Evolutionary conservation across 2,329 filamentous ascomycete genomes (phyloP), one percentile per base, ranked within the genome.

Genomic region (Talaromyces sp.): DNA sequence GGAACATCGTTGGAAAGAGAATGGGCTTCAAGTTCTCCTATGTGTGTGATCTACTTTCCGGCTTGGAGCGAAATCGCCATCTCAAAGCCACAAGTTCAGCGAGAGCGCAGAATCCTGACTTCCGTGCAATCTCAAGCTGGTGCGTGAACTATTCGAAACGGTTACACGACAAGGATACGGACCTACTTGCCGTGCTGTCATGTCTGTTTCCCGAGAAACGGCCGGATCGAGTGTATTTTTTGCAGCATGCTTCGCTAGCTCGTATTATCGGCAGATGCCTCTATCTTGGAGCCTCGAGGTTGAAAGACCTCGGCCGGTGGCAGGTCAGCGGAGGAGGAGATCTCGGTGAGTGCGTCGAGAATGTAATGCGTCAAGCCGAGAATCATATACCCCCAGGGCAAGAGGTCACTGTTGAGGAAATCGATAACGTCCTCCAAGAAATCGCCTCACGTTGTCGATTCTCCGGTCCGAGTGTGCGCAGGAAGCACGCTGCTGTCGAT

Each of bases 121-220:
- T 64, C 70, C 78, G 73, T n/a, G 73, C 72, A 5, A 78, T 90
- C 36, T 67, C 75, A 9, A 70, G 77, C 28, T 97, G 92, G 91
- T 94, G 95, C 71, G 69, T 70, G 13, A 74, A 77, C 1, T 82
- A 96, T 68, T 82, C 82, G 5, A 70, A 72, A 15, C 72, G 73
- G 1, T 79, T 96, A 15, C 75, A 86, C 66, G 76, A 79, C 0
- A 74, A 82, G 7, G 77, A 81, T 28, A 83, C 82, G 1, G 77
- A 86, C 65, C 77, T 80, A 1, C 75, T 83, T 1, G 87, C 89
- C 2, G 74, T 96, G 1, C 76, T 96, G 0, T 92, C 89, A 1
- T 86, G 87, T 2, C 73, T 97, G 0, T 81, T 95, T 0, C 90
- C 91, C 0, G 86, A 91, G 62, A 85, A 81, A 63, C 81, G 91